Evolutionary conservation across 129 eudicot genomes (phyloP), one percentile per base, ranked within the genome.

Genomic region (Scalesia atractyloides): DNA sequence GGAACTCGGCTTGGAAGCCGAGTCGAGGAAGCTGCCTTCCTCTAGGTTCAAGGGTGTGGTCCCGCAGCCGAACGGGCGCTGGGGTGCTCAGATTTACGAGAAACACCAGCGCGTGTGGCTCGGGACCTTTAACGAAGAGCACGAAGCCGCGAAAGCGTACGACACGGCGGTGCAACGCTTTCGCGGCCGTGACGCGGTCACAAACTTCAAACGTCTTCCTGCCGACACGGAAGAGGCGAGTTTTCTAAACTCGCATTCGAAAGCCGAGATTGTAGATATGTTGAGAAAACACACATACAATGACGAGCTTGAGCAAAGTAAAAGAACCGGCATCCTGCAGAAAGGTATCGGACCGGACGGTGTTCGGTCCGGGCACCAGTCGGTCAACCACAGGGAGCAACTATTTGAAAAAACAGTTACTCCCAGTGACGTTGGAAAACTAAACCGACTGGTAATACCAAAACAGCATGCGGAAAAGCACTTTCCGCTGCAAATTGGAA

Each of bases 11-110:
- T 69, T 83, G 14, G 97, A 88, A 71, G 94, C 88, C 26, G 96
- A 89, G 77, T 92, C 98, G 5, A 72, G 89, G 15, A 60, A 92
- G 79, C 81, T 92, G 12, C 98, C 95, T 6, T 92, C 98, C 0
- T 92, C 98, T 5, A 50, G 78, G 16, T 92, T 64, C 83, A 92
- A 92, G 58, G 98, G 98, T 1, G 98, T 92, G 11, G 98, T 92
- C 66, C 96, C 98, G 2, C 98, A 92, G 73, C 98, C 96, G 0
- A 92, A 92, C 70, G 98, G 98, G 58, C 79, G 96, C 8, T 92
- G 96, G 96, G 98, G 98, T 0, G 98, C 98, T n/a, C 98, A 92
- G 73, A 92, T 92, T 58, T 92, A 92, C 64, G 98, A 89, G 76
- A 92, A 87, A 60, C 96, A 92, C 74, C 92, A 85, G 65, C 84